Evolutionary conservation across 31 red algal species (phyloP), one percentile per base, ranked within the genome.

Genomic region (Asparagopsis taxiformis): DNA sequence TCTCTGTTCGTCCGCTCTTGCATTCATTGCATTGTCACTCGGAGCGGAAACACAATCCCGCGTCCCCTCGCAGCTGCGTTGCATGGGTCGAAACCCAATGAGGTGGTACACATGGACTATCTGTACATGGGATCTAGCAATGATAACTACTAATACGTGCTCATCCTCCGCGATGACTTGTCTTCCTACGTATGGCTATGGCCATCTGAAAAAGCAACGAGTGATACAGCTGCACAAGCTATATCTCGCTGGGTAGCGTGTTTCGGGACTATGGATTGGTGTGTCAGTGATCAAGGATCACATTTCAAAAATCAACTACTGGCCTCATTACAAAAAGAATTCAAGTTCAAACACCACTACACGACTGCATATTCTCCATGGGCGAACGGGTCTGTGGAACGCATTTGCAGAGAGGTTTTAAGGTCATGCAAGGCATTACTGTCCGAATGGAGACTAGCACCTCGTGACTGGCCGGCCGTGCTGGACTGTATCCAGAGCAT

Each of bases 331-430:
- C 16, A 35, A 6, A 3, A 63, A 1, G 39, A 78, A 38, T 78
- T 65, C 36, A 34, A 44, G 3, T 31, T 78, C 9, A 22, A 15
- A 2, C 74, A 78, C 33, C 74, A 78, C 53, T 65, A 65, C 36
- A 65, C 74, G 3, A 78, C 60, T 1, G 60, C 74, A 1, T 78
- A 78, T 59, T 54, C 59, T 1, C 59, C 74, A 5, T 65, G 74
- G 74, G 39, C 58, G 1, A 78, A 78, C 33, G 41, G 39, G 1
- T 51, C 74, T 2, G 74, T 78, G 24, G 74, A 78, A 34, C 1
- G 58, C 6, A 38, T 64, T 17, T 65, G 60, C 38, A 15, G 74
- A 2, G 60, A 78, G 35, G 74, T 78, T 35, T 50, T 78, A 1
- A 2, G 41, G 51, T 1, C 38, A 4, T 63, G 35, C 31, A 55